Base-by-base conservation (phyloP, 108 stramenopile species). In the Conticribra weissflogii region DNA sequence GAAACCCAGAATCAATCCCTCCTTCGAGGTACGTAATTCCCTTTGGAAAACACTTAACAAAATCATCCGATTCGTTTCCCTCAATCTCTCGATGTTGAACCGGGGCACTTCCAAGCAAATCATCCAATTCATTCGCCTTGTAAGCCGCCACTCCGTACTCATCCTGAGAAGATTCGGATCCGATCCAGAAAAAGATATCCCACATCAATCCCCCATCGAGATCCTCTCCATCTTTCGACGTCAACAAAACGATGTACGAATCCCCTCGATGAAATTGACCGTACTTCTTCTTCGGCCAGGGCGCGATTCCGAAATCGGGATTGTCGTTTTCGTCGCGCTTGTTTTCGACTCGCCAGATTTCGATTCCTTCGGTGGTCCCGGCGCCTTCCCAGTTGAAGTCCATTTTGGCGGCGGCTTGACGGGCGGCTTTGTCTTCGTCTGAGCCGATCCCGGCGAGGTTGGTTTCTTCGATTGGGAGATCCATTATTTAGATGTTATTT, bases 101-200 rank as follows among this genome's bases (percentile, higher is more conserved):
- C 15, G 96, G 81, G 15, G 66, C 79, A 7, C 89, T 91, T 3
- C 94, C 96, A 28, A 97, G 57, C 7, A 74, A 56, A 33, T 96
- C 94, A 71, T 98, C 97, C 47, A 91, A 85, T 83, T 97, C 97
- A 29, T 96, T 93, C 63, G 95, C 89, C 76, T 96, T 96, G 83
- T 86, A 90, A 3, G 92, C 97, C 0, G 95, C 96, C 31, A 91
- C 84, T 19, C 96, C 96, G 55, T 88, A 88, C 65, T 97, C 96
- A 68, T 97, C 94, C 81, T 93, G 90, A 25, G 91, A 82, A 7
- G 88, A 83, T 62, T 95, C 91, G n/a, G 54, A 60, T 4, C 96
- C 97, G 66, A 94, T 86, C 89, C 90, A 95, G 66, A 95, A 83
- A 70, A 89, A 88, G 32, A 95, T 61, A 66, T 92, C 85, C 67